phyloP scores from a whole-genome alignment of 2,329 filamentous ascomycete genomes.

The Phialophora verrucosa region DNA sequence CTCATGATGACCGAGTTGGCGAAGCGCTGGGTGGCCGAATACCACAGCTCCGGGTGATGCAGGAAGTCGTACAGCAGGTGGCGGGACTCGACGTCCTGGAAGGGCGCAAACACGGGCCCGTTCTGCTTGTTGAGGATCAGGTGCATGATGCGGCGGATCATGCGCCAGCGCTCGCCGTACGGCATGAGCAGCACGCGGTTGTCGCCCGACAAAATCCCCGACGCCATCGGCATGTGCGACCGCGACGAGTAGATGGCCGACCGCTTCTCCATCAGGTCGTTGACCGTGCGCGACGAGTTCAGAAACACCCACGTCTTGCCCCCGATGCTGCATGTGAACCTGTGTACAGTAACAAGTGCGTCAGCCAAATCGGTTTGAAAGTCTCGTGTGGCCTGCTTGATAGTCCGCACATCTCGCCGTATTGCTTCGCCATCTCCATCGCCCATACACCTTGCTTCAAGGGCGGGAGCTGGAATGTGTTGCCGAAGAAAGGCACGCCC shows the following conservation, averaged over 20 bases:
- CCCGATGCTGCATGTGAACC: conserved; percentile 33
- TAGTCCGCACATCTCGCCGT: conserved; percentile 33
- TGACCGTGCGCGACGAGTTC: conserved; percentile 32
- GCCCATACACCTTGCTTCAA: conserved; percentile 34
- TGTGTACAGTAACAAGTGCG: conserved; percentile 1
- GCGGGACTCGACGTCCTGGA: conserved; percentile 35
- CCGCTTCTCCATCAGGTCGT: conserved; percentile 49
- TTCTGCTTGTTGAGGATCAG: conserved; percentile 38
- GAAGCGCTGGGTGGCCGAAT: conserved; percentile 51
- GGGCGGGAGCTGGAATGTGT: conserved; percentile 33
- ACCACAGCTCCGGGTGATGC: conserved; percentile 43
- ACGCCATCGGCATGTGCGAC: conserved; percentile 39
- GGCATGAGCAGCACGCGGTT: conserved; percentile 56
- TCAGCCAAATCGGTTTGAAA: background rate
- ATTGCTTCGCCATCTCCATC: conserved; percentile 27
- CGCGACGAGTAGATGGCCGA: conserved; percentile 49
- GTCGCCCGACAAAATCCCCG: conserved; percentile 43
- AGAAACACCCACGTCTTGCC: conserved; percentile 32
- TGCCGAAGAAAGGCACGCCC: conserved; percentile 33
- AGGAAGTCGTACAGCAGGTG: conserved; percentile 35
- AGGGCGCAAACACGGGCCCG: conserved; percentile 33
- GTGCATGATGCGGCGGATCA: conserved; percentile 38
- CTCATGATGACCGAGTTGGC: conserved; percentile 48
- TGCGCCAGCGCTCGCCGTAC: conserved; percentile 38
- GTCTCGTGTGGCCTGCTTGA: too few species aligned